phyloP scores from a whole-genome alignment of 1,284 basidiomycete genomes.

The Mixia osmundae region DNA sequence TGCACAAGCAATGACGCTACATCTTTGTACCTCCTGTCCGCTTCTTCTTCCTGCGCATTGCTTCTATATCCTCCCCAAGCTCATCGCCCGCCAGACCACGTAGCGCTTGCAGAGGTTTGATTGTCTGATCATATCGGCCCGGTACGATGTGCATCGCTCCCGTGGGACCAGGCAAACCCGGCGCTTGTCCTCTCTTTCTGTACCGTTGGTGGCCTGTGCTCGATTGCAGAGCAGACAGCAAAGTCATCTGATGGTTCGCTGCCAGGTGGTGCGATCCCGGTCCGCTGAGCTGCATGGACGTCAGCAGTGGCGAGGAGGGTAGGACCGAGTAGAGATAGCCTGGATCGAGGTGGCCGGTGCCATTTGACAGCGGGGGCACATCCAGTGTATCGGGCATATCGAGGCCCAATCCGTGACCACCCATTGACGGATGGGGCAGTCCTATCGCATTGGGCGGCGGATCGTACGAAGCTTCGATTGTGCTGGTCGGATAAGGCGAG shows the following conservation, averaged over 20 bases:
- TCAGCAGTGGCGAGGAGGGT: slow-evolving; percentile 1
- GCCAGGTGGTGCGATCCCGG: slow-evolving; percentile 10
- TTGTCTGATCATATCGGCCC: slow-evolving; percentile 12
- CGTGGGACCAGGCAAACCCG: slow-evolving; percentile 12
- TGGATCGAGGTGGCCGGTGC: background rate
- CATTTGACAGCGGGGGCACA: too few relatives aligned
- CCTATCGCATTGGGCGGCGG: too few relatives aligned
- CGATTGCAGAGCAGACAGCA: too few relatives aligned
- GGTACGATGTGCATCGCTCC: slow-evolving; percentile 11
- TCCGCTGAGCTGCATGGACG: background rate
- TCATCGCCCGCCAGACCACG: slow-evolving; percentile 11
- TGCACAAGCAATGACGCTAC: too few relatives aligned
- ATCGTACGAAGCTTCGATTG: too few relatives aligned
- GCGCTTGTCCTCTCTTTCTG: too few relatives aligned
- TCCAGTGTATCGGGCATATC: too few relatives aligned
- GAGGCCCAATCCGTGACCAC: too few relatives aligned
- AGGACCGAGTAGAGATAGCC: background rate
- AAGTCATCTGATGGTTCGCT: too few relatives aligned
- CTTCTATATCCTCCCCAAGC: slow-evolving; percentile 13
- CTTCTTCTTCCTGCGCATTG: slow-evolving; percentile 12
- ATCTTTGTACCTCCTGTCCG: too few relatives aligned
- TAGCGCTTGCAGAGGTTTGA: slow-evolving; percentile 13
- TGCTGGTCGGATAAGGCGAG: slow-evolving; percentile 6
- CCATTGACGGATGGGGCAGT: too few relatives aligned
- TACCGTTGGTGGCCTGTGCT: too few relatives aligned